A percentile compares a stretch with the other conserved stretches of the same genome.
Conservation (phyloP, 108 stramenopile genomes). For the Skeletonema tropicum region DNA sequence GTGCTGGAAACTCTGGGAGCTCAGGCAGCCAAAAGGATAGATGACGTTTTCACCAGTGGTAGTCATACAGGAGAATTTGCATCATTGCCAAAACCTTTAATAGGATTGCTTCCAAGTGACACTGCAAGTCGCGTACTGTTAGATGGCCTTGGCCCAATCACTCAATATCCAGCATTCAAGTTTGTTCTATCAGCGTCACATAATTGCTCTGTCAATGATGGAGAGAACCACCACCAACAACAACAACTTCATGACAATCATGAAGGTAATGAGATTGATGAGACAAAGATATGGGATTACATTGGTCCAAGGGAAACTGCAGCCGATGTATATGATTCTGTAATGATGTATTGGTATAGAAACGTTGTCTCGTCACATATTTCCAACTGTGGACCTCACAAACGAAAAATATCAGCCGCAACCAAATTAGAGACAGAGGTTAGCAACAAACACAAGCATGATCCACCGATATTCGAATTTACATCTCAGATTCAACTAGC, state of each 20-base stretch:
- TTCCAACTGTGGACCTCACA: not conserved
- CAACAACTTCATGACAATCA: not conserved
- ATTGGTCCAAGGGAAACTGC: conserved; percentile 40
- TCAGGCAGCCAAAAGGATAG: conserved; percentile 26
- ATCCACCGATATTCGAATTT: conserved; percentile 39
- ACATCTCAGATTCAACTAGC: conserved; percentile 17
- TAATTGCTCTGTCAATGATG: conserved; percentile 11
- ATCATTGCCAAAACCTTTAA: conserved; percentile 24
- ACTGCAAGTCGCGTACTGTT: conserved; percentile 5
- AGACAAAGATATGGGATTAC: conserved; percentile 43
- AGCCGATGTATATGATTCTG: conserved; percentile 40
- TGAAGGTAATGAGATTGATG: conserved; percentile 7
- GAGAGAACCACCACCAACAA: not conserved
- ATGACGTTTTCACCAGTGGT: conserved; percentile 19
- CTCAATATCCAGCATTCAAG: conserved; percentile 42
- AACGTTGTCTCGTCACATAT: conserved; percentile 27
- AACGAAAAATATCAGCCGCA: not conserved
- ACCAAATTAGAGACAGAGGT: not conserved
- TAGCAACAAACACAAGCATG: not conserved
- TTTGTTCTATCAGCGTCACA: conserved; percentile 22
- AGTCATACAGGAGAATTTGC: not conserved
- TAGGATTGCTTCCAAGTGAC: conserved; percentile 28
- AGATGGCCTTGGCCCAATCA: conserved; percentile 27
- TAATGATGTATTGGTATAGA: conserved; percentile 53
- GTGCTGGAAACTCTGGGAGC: conserved; percentile 9